Evolutionary conservation across 1,139 yeast species (phyloP), one percentile per base, ranked within the genome.

Genomic region (Scheffersomyces stambukii): DNA sequence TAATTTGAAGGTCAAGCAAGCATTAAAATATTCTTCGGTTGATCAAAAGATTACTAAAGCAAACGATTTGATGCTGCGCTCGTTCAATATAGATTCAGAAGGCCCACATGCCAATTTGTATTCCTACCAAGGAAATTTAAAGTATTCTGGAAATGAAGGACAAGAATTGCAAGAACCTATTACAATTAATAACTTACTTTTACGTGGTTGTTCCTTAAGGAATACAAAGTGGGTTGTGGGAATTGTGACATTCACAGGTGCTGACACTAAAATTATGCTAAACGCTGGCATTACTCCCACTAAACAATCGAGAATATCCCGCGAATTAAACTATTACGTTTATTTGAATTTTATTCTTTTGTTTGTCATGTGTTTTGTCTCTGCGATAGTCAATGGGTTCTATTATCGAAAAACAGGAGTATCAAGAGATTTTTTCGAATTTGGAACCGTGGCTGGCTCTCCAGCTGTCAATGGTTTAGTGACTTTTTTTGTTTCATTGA

Each of bases 201-300:
- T 73, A 27, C 57, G 80, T 51, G 80, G 80, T 1, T 70, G 75
- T 32, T 54, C 66, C 6, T 51, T 74, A 28, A 55, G 79, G 44
- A 74, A 74, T 45, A 73, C 77, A 3, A 68, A 69, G 42, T 74
- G 77, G 77, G 77, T 57, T 2, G 46, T 74, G 19, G 76, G 77
- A 20, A 43, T 70, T 15, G 78, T 71, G 6, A 56, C 61, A 4
- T 71, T 71, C 38, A 71, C 80, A 2, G 80, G 80, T 37, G 56
- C 50, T 23, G 78, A 74, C 40, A 67, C 79, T 9, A 74, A 74
- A 42, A 73, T 73, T 37, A 71, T 73, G 76, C 51, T 73, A 21
- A 74, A 74, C 43, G 69, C 78, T 1, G 80, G 79, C 31, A 46
- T 69, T 11, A 74, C 80, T 1, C 80, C 80, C 12, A 66, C 78